Evolutionary conservation across 78 protist genomes (phyloP).

Genomic region (Diacronema lutheri): DNA sequence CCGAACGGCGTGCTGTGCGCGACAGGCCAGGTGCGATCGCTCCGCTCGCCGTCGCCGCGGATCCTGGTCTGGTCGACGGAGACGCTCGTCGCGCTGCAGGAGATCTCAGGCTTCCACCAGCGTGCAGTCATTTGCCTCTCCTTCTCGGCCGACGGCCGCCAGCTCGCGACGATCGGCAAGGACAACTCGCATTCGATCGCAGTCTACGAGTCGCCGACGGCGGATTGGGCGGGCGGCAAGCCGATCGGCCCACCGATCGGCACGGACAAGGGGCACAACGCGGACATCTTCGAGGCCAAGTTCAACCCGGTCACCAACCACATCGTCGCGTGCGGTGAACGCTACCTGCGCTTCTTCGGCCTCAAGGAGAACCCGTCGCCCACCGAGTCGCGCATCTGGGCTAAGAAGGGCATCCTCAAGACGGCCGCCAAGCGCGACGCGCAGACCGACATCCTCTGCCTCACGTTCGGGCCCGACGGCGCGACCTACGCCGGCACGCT

Average conservation of each 20-base stretch:
- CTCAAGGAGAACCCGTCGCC: background rate
- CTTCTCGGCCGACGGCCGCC: constrained; percentile 25
- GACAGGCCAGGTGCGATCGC: constrained; percentile 7
- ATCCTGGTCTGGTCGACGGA: constrained; percentile 1
- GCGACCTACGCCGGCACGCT: background rate
- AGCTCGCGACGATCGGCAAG: constrained; percentile 42
- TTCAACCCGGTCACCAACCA: background rate
- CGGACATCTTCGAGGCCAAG: background rate
- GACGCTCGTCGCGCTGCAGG: background rate
- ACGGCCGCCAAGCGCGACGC: background rate
- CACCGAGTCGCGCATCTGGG: background rate
- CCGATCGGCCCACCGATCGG: too few species aligned
- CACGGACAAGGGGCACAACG: constrained; percentile 5
- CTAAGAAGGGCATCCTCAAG: background rate
- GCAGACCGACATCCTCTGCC: background rate
- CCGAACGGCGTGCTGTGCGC: background rate
- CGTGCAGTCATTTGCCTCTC: too few species aligned
- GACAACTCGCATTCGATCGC: constrained; percentile 43
- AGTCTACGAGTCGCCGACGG: constrained; percentile 51
- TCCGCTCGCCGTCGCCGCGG: background rate
- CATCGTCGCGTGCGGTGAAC: background rate
- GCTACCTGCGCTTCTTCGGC: background rate
- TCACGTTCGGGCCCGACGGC: background rate
- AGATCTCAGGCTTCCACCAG: too few species aligned
- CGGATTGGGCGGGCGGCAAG: too few species aligned